These are phyloP conservation scores for Neurospora cerealis DNA, from an alignment of 495 filamentous ascomycete species.

Conservation along the genomic window DNA sequence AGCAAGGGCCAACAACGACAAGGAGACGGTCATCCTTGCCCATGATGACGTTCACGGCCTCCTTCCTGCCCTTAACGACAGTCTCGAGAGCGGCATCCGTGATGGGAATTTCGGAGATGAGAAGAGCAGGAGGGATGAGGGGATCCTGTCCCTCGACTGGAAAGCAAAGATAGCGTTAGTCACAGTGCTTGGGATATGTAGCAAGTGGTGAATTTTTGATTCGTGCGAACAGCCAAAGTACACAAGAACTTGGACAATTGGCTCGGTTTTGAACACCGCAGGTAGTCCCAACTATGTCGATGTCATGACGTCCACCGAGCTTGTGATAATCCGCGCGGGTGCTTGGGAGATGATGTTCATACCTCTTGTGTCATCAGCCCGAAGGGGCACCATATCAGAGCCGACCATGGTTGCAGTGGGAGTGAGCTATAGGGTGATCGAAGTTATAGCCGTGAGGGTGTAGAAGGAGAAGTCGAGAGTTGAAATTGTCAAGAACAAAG, in stretches of 20 bases:
- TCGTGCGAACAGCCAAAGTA: background rate
- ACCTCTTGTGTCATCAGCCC: constrained; percentile 42
- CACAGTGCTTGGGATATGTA: constrained; percentile 1
- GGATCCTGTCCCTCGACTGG: constrained; percentile 92
- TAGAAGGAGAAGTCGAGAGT: background rate
- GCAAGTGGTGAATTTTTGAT: background rate
- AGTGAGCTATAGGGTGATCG: background rate
- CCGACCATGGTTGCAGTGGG: constrained; percentile 27
- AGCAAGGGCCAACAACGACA: constrained; percentile 92
- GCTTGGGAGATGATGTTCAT: background rate
- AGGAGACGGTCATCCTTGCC: constrained; percentile 73
- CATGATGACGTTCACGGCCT: constrained; percentile 76
- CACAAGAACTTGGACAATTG: background rate
- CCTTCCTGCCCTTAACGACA: constrained; percentile 72
- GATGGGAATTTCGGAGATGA: constrained; percentile 81
- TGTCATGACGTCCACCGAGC: background rate
- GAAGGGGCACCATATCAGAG: constrained; percentile 34
- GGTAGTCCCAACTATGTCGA: background rate
- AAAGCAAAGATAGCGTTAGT: constrained; percentile 12
- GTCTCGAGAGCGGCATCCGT: constrained; percentile 52
- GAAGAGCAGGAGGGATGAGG: constrained; percentile 78
- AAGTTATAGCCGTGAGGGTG: background rate
- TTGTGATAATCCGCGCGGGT: background rate
- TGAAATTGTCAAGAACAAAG: background rate
- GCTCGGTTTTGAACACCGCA: background rate